Evolutionary conservation across 352 stramenopile genomes (phyloP).

Genomic region (Pythium dissotocum): DNA sequence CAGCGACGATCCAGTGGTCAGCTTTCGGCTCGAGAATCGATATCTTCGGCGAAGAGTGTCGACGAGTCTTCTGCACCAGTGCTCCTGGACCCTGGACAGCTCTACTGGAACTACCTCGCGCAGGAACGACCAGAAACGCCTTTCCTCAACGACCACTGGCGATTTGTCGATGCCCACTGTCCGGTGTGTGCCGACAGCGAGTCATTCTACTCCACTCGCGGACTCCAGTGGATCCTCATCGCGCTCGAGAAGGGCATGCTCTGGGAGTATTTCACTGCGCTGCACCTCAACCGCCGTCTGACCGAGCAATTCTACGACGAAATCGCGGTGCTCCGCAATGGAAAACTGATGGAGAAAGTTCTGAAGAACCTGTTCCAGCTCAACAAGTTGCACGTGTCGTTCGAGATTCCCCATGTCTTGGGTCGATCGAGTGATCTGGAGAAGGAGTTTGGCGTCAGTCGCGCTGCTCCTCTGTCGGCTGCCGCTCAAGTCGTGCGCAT

Average conservation of each 20-base stretch:
- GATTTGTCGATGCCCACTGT: constrained; percentile 57
- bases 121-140: constrained; percentile 48
- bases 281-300: constrained; percentile 43
- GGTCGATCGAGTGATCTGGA: constrained; percentile 48
- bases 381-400: constrained; percentile 43
- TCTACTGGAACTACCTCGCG: constrained; percentile 76
- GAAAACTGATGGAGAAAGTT: constrained; percentile 45
- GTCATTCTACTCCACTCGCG: constrained; percentile 67
- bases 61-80: neutral
- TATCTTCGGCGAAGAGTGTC: neutral
- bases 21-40: neutral
- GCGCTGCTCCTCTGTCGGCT: neutral
- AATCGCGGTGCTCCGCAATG: constrained; percentile 45
- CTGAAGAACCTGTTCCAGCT: constrained; percentile 51
- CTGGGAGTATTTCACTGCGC: constrained; percentile 53
- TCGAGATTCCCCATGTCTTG: constrained; percentile 57
- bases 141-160: constrained; percentile 57
- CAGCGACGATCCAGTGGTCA: neutral
- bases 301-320: constrained; percentile 63
- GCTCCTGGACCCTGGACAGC: constrained; percentile 32
- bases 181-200: constrained; percentile 53
- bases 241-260: constrained; percentile 63
- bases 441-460: constrained; percentile 37
- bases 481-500: constrained; percentile 39
- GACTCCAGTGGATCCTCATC: constrained; percentile 70